Percentiles rank a stretch among this genome's conserved stretches.
phyloP scores from a whole-genome alignment of 2,329 filamentous ascomycete genomes.

The Venturia carpophila region DNA sequence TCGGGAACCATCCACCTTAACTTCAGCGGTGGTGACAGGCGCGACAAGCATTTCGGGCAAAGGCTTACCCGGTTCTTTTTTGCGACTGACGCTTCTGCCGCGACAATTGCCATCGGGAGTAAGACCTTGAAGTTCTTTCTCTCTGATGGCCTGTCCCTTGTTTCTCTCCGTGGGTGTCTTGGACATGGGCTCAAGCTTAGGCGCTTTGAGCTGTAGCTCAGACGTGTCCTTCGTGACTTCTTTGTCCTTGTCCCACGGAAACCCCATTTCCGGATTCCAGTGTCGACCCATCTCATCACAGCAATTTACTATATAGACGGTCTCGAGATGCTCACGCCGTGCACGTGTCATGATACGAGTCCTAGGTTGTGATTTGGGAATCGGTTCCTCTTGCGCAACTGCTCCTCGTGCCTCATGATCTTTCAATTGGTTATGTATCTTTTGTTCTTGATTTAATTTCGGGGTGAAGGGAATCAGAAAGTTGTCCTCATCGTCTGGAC shows the following conservation, averaged over 20 bases:
- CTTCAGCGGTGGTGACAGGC: conserved; percentile 13
- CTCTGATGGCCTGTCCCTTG: neutral
- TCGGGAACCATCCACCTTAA: conserved; percentile 22
- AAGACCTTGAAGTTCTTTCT: neutral
- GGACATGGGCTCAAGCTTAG: neutral
- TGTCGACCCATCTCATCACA: neutral
- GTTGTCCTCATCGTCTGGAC: conserved; percentile 1
- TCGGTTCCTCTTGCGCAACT: neutral
- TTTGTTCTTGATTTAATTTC: neutral
- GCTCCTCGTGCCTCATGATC: neutral
- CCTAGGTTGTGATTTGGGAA: neutral
- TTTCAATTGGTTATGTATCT: neutral
- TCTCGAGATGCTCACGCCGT: neutral
- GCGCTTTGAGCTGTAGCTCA: neutral
- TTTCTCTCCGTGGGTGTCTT: neutral
- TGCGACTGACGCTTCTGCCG: neutral
- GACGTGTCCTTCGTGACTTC: neutral
- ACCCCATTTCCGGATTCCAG: neutral
- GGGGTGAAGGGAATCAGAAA: neutral
- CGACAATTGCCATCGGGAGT: neutral
- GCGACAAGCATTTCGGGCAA: conserved; percentile 4
- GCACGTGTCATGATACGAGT: conserved; percentile 1
- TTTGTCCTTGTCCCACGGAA: neutral
- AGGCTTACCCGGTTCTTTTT: neutral
- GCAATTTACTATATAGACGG: neutral